phyloP scores from a whole-genome alignment of 1,139 yeast species.

The Suhomyces panamericanus region DNA sequence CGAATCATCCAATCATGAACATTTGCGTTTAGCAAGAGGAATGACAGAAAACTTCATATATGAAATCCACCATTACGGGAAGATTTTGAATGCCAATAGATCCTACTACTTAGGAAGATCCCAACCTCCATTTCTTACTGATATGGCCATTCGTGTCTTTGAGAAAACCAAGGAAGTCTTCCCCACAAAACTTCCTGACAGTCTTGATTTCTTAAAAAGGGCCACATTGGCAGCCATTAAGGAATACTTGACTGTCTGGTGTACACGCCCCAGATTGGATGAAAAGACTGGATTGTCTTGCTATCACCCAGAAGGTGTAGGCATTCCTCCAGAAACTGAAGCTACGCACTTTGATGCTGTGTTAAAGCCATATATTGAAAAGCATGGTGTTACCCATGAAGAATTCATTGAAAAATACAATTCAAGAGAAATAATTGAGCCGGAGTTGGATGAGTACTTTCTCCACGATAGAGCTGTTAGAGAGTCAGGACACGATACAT shows the following conservation, averaged over 20 bases:
- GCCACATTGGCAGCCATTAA: constrained; percentile 79
- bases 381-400: constrained; percentile 59
- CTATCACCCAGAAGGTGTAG: constrained; percentile 86
- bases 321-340: constrained; percentile 97
- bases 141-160: constrained; percentile 78
- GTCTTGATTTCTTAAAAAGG: constrained; percentile 60
- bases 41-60: constrained; percentile 92
- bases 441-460: constrained; percentile 82
- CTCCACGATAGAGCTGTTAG: constrained; percentile 93
- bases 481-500: constrained; percentile 96
- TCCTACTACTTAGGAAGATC: constrained; percentile 89
- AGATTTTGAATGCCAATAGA: constrained; percentile 91
- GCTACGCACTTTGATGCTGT: constrained; percentile 80
- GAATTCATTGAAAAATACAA: constrained; percentile 77
- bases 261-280: constrained; percentile 70
- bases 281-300: constrained; percentile 79
- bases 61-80: constrained; percentile 88
- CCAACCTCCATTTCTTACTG: constrained; percentile 97
- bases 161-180: constrained; percentile 51
- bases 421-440: constrained; percentile 63
- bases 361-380: constrained; percentile 66
- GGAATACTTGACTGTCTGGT: constrained; percentile 86
- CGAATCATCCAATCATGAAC: constrained; percentile 40
- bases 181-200: constrained; percentile 36
- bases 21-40: constrained; percentile 66